Evolutionary conservation across 495 filamentous ascomycete genomes (phyloP).

Genomic region (Glarea lozoyensis): DNA sequence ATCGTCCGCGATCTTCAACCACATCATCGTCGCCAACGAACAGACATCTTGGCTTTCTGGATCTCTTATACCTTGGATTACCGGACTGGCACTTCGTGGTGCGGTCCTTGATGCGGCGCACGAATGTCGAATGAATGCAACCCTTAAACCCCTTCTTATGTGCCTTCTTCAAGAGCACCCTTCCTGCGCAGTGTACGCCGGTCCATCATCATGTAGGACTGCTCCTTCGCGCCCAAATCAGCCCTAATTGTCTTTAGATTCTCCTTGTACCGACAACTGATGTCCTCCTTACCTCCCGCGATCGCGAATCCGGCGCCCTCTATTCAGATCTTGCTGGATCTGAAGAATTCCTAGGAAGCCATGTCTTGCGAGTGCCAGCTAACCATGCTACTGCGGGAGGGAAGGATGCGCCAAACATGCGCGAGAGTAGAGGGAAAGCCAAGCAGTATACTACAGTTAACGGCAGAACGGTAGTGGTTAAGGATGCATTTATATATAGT

Average conservation of each 20-base stretch:
- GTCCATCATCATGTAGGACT: conserved; percentile 73
- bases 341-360: conserved; percentile 94
- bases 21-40: no score
- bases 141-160: conserved; percentile 97
- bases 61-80: no score
- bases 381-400: conserved; percentile 44
- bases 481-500: conserved; percentile 86
- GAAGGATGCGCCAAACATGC: conserved; percentile 67
- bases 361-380: conserved; percentile 80
- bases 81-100: conserved; percentile 16
- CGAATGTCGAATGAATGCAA: conserved; percentile 71
- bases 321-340: conserved; percentile 75
- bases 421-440: conserved; percentile 86
- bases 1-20: no score
- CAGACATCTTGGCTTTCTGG: no score
- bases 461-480: conserved; percentile 86
- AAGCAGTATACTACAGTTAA: conserved; percentile 90
- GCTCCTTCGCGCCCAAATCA: conserved; percentile 2
- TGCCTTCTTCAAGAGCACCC: conserved; percentile 94
- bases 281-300: conserved; percentile 77
- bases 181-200: conserved; percentile 87
- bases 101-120: conserved; percentile 16
- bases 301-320: conserved; percentile 70
- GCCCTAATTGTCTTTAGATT: conserved; percentile 46
- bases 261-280: conserved; percentile 92